These are phyloP conservation scores for Aethionema arabicum DNA, from an alignment of 345 rosid genomes.

Conservation along the genomic window DNA sequence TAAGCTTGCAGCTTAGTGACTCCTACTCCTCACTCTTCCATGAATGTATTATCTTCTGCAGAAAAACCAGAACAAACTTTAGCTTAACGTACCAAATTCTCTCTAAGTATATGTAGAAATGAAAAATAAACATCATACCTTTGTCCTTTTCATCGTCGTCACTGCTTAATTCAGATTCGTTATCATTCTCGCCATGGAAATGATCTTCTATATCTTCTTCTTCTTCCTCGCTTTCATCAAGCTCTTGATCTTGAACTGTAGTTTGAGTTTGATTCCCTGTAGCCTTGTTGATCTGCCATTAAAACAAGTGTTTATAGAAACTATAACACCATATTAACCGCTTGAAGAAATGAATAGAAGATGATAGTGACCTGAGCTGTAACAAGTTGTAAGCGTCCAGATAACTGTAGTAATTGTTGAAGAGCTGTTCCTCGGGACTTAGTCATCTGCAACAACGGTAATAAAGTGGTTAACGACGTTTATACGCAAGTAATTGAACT, in stretches of 20 bases:
- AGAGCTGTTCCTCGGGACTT: slow-evolving; percentile 56
- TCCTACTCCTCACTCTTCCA: slow-evolving; percentile 22
- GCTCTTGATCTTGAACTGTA: slow-evolving; percentile 34
- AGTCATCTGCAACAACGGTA: slow-evolving; percentile 48
- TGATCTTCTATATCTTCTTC: slow-evolving; percentile 64
- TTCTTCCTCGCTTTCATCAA: slow-evolving; percentile 55
- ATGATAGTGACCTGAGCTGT: slow-evolving; percentile 61
- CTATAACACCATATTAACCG: not conserved
- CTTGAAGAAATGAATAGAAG: slow-evolving; percentile 1
- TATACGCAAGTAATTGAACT: slow-evolving; percentile 5
- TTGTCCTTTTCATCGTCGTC: slow-evolving; percentile 51
- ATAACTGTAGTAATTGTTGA: slow-evolving; percentile 68
- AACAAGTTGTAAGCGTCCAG: slow-evolving; percentile 83
- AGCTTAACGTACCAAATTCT: not conserved
- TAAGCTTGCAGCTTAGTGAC: no score
- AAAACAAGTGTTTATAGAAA: not conserved
- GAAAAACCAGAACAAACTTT: slow-evolving; percentile 16
- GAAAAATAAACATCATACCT: slow-evolving; percentile 22
- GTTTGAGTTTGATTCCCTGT: slow-evolving; percentile 38
- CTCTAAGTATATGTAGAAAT: not conserved
- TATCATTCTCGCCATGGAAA: slow-evolving; percentile 60
- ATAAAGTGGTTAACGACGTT: slow-evolving; percentile 7
- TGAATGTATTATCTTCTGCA: slow-evolving; percentile 31
- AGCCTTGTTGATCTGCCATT: slow-evolving; percentile 66
- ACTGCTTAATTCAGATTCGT: slow-evolving; percentile 73